Evolutionary conservation across 1,139 yeast species (phyloP).

Genomic region (Tardiomyces depauwii): DNA sequence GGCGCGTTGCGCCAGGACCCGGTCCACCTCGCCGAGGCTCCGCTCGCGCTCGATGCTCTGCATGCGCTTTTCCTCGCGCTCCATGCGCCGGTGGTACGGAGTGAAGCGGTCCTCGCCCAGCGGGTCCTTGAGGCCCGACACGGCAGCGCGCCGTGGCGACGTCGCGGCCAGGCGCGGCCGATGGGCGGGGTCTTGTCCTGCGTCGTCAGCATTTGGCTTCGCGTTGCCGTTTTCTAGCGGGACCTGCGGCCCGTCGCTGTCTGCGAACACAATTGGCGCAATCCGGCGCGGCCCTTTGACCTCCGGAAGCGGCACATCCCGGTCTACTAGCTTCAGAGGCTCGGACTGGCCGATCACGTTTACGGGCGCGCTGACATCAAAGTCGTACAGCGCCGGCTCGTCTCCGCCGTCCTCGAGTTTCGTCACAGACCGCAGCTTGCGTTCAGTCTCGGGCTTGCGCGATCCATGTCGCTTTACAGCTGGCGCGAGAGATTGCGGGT

Average conservation of each 20-base stretch:
- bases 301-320: not conserved
- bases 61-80: conserved; percentile 54
- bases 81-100: conserved; percentile 50
- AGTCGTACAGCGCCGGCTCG: not conserved
- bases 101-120: conserved; percentile 36
- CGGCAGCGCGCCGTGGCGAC: not conserved
- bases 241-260: not conserved
- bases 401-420: not conserved
- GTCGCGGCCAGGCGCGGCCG: not conserved
- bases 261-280: not conserved
- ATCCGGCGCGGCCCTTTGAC: not conserved
- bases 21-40: conserved; percentile 41
- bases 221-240: not conserved
- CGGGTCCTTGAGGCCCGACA: conserved; percentile 25
- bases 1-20: conserved; percentile 34
- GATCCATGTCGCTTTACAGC: not conserved
- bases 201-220: too few species aligned
- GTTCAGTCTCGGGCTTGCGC: not conserved
- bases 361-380: not conserved
- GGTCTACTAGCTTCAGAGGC: not conserved
- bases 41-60: conserved; percentile 44
- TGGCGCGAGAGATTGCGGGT: too few species aligned
- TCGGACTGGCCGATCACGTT: not conserved
- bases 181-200: too few species aligned
- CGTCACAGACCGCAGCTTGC: conserved; percentile 4